phyloP scores from a whole-genome alignment of 225 moss, liverwort and hornwort species.

The Thuidium tamariscinum region DNA sequence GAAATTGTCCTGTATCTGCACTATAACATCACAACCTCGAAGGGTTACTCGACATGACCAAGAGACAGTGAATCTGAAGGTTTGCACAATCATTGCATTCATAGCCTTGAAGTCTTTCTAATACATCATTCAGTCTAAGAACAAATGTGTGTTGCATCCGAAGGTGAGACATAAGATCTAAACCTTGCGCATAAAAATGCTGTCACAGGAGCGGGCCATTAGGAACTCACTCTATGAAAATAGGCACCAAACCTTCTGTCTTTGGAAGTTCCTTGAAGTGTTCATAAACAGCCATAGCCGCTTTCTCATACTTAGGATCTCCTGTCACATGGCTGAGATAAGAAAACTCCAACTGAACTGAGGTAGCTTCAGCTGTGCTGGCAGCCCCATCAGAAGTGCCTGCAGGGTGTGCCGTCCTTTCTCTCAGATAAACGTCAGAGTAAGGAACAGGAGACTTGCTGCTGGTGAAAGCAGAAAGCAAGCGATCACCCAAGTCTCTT shows the following conservation, averaged over 20 bases:
- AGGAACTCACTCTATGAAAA: slow-evolving; percentile 72
- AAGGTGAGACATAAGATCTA: background rate
- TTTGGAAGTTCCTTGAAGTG: slow-evolving; percentile 80
- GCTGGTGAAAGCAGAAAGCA: slow-evolving; percentile 57
- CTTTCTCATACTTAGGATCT: slow-evolving; percentile 66
- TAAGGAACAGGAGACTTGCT: slow-evolving; percentile 82
- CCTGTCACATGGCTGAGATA: slow-evolving; percentile 77
- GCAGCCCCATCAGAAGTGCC: slow-evolving; percentile 63
- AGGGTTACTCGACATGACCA: background rate
- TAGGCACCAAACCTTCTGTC: slow-evolving; percentile 92
- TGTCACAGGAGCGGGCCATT: background rate
- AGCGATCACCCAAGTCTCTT: slow-evolving; percentile 80
- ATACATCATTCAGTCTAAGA: background rate
- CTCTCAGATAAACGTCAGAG: slow-evolving; percentile 66
- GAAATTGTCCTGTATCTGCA: slow-evolving; percentile 77
- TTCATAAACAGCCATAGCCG: slow-evolving; percentile 82
- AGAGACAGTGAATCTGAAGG: background rate
- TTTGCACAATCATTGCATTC: background rate
- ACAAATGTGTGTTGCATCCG: background rate
- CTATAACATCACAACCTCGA: slow-evolving; percentile 22
- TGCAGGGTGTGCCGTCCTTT: slow-evolving; percentile 53
- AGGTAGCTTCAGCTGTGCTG: slow-evolving; percentile 87
- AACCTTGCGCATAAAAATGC: background rate
- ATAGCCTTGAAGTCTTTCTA: background rate
- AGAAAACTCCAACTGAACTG: slow-evolving; percentile 92